Conservation (phyloP, 371 early-diverging fungal species). For the Syncephalis plumigaleata region DNA sequence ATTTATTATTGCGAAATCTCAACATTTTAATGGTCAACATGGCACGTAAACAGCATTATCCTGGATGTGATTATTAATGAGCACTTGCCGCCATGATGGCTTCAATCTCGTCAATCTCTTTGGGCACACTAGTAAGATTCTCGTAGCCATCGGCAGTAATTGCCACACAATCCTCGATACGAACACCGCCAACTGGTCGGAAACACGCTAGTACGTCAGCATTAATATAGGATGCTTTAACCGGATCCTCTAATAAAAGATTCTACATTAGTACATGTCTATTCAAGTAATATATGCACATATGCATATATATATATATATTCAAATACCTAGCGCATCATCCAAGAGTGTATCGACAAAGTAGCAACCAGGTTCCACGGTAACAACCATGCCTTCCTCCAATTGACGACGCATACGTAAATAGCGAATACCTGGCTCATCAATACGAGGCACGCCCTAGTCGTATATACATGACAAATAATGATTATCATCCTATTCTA, state of each 20-base stretch:
- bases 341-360: slow-evolving; percentile 38
- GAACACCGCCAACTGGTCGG: slow-evolving; percentile 72
- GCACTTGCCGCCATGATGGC: slow-evolving; percentile 10
- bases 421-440: slow-evolving; percentile 66
- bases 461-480: background rate
- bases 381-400: slow-evolving; percentile 66
- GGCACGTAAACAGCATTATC: no score
- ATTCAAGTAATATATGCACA: no score
- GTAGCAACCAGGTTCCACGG: slow-evolving; percentile 85
- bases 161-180: slow-evolving; percentile 82
- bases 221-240: slow-evolving; percentile 43
- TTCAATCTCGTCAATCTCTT: slow-evolving; percentile 55
- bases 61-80: no score
- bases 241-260: slow-evolving; percentile 25
- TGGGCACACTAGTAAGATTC: slow-evolving; percentile 60
- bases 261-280: no score
- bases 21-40: no score
- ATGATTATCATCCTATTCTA: no score
- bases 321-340: slow-evolving; percentile 7
- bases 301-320: no score
- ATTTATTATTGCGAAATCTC: no score
- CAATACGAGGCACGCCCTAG: slow-evolving; percentile 48
- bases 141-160: slow-evolving; percentile 46
- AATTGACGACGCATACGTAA: slow-evolving; percentile 74
- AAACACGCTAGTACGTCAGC: slow-evolving; percentile 47